Percentiles rank a stretch among this genome's conserved stretches.
These are phyloP conservation scores for Talaromyces nanjingensis DNA, from an alignment of 495 filamentous ascomycete species.

Conservation along the genomic window DNA sequence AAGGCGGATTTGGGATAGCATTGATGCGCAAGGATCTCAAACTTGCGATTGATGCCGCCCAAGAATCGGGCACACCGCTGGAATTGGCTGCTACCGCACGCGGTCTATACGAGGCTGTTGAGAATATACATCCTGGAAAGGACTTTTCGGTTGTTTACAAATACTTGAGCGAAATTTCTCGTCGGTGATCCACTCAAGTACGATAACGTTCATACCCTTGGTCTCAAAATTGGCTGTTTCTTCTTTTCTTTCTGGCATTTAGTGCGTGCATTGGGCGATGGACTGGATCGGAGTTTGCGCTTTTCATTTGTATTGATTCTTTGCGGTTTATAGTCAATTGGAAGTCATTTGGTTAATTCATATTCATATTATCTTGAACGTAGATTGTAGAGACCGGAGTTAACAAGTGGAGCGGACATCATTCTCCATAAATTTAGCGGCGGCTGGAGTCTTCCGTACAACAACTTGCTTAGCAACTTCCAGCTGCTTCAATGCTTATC, in stretches of 20 bases:
- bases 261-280: not conserved
- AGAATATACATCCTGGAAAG: constrained; percentile 54
- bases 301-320: not conserved
- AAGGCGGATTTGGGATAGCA: constrained; percentile 74
- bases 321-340: not conserved
- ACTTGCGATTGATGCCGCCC: constrained; percentile 66
- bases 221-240: not conserved
- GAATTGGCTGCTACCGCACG: constrained; percentile 57
- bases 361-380: not conserved
- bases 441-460: not conserved
- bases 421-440: not conserved
- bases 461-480: not conserved
- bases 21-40: constrained; percentile 81
- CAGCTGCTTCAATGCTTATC: not conserved
- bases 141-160: constrained; percentile 86
- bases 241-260: not conserved
- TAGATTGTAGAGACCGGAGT: not conserved
- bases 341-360: not conserved
- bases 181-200: constrained; percentile 10
- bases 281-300: constrained; percentile 3
- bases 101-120: constrained; percentile 61
- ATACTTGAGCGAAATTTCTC: constrained; percentile 48
- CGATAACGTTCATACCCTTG: not conserved
- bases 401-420: not conserved
- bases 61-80: constrained; percentile 57